Evolutionary conservation across 2,329 filamentous ascomycete species (phyloP).

Genomic region (Colletotrichum sp.): DNA sequence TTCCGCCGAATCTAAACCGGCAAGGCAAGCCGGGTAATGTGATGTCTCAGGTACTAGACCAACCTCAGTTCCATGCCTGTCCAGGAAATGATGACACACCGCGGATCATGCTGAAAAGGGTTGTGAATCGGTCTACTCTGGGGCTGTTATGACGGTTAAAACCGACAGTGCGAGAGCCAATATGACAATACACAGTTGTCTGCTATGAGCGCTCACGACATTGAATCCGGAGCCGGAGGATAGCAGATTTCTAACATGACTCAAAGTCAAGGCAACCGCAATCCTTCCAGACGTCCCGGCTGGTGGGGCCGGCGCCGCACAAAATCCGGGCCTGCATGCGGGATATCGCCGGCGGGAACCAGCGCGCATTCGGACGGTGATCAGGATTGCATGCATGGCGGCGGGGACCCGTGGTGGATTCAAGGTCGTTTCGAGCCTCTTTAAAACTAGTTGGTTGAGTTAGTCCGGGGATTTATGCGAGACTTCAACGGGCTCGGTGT

Average conservation of each 20-base stretch:
- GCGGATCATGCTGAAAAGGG: background rate
- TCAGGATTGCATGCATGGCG: background rate
- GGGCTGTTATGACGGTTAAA: background rate
- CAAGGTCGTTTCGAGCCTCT: background rate
- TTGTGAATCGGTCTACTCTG: background rate
- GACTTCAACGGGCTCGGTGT: background rate
- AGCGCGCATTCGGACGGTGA: background rate
- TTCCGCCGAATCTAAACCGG: background rate
- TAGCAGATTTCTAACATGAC: background rate
- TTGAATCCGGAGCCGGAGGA: background rate
- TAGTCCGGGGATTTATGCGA: background rate
- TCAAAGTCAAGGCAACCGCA: background rate
- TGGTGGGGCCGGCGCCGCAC: background rate
- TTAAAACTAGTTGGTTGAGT: background rate
- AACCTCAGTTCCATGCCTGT: background rate
- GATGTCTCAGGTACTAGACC: background rate
- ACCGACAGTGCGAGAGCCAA: background rate
- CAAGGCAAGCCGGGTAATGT: background rate
- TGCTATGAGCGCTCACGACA: background rate
- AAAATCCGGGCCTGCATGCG: background rate
- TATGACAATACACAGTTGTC: background rate
- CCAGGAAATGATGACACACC: background rate
- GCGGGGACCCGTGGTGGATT: background rate
- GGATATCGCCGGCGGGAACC: background rate
- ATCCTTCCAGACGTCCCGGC: background rate